These are phyloP conservation scores for Neostapfia colusana DNA, from an alignment of 176 grass and related monocot species.

Conservation along the genomic window DNA sequence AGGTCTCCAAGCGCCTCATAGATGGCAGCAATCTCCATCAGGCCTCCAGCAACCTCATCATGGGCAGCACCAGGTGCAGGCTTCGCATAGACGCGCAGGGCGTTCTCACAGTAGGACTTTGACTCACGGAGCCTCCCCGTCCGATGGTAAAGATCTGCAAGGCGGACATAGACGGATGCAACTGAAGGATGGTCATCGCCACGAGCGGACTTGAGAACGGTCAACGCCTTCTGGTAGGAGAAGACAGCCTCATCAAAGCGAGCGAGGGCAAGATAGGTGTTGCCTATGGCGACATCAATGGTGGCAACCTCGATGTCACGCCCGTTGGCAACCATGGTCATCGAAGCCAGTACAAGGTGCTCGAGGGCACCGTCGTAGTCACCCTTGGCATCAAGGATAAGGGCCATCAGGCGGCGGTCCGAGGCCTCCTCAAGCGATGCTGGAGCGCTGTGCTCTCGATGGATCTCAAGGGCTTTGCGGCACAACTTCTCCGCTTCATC, in stretches of 20 bases:
- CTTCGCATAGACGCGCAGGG: conserved; percentile 69
- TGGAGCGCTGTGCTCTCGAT: conserved; percentile 82
- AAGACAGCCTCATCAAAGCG: conserved; percentile 97
- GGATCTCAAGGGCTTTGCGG: conserved; percentile 80
- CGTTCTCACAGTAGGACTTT: conserved; percentile 92
- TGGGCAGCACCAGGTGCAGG: conserved; percentile 69
- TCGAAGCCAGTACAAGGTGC: conserved; percentile 95
- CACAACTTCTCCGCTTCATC: conserved; percentile 93
- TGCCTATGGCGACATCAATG: conserved; percentile 78
- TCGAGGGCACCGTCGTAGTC: conserved; percentile 86
- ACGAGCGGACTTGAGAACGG: conserved; percentile 75
- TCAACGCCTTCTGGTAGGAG: conserved; percentile 97
- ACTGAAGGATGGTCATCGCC: conserved; percentile 78
- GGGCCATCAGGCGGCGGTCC: conserved; percentile 86
- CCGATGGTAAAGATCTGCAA: conserved; percentile 82
- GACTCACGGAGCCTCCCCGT: conserved; percentile 84
- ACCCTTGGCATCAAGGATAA: conserved; percentile 89
- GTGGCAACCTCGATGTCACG: conserved; percentile 82
- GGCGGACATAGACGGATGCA: conserved; percentile 81
- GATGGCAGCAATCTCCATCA: conserved; percentile 95
- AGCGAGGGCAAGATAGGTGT: conserved; percentile 81
- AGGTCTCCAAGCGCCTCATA: conserved; percentile 81
- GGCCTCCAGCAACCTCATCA: conserved; percentile 79
- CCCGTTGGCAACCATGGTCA: conserved; percentile 85
- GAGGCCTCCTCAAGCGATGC: conserved; percentile 92